phyloP scores from a whole-genome alignment of 2,329 filamentous ascomycete genomes.

The Penicillium sp. region DNA sequence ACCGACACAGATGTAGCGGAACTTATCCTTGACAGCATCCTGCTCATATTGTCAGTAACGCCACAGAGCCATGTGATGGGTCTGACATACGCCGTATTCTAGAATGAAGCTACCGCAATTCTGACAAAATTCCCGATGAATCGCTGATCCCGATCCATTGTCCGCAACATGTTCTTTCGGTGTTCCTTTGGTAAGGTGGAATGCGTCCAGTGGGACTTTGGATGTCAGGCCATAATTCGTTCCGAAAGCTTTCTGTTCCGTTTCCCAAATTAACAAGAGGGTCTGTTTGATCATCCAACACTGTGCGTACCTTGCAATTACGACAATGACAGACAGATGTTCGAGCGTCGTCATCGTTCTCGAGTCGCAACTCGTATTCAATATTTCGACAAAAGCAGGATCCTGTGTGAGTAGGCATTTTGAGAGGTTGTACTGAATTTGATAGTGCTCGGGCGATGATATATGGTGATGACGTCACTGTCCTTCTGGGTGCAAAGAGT shows the following conservation, averaged over 20 bases:
- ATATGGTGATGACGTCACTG: background rate
- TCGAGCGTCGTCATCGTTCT: conserved; percentile 46
- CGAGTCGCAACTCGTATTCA: conserved; percentile 46
- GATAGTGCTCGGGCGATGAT: background rate
- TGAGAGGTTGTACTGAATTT: background rate
- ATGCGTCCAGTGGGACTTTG: conserved; percentile 47
- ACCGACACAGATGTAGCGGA: conserved; percentile 48
- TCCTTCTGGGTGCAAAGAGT: background rate
- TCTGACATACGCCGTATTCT: conserved; percentile 49
- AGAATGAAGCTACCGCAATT: conserved; percentile 51
- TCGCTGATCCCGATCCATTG: conserved; percentile 47
- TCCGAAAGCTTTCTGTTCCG: conserved; percentile 48
- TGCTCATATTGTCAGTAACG: conserved; percentile 10
- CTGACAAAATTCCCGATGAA: conserved; percentile 53
- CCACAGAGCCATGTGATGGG: rapidly evolving
- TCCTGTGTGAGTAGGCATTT: conserved; percentile 36
- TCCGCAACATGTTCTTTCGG: conserved; percentile 48
- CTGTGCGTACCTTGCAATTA: conserved; percentile 47
- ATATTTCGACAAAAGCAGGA: conserved; percentile 51
- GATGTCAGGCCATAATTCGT: conserved; percentile 52
- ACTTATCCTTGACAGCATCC: conserved; percentile 34
- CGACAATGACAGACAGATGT: conserved; percentile 53
- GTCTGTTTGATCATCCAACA: background rate
- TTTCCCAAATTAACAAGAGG: background rate
- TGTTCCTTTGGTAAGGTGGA: conserved; percentile 40